A percentile compares a stretch with the other conserved stretches of the same genome.
Evolutionary conservation across 352 stramenopile species (phyloP).

Genomic region (Globisporangium acanthophoron): DNA sequence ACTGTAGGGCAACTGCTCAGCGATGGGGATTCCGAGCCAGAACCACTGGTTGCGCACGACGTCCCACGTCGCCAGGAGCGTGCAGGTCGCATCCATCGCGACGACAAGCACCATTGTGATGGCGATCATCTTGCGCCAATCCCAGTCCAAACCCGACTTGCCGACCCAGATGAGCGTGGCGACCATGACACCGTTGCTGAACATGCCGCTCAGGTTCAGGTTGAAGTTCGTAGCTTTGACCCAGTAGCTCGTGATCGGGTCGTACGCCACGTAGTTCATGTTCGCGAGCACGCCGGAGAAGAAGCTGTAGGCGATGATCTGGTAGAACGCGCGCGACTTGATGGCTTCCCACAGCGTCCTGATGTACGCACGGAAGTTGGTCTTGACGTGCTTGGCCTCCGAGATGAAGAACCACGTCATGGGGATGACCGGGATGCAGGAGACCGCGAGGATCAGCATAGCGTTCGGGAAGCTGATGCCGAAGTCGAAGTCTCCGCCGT

Average conservation of each 20-base stretch:
- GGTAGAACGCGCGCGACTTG: slow-evolving; percentile 17
- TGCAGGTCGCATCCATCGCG: too few species aligned
- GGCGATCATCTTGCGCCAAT: slow-evolving; percentile 17
- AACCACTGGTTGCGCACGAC: too few species aligned
- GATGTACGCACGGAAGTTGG: slow-evolving; percentile 17
- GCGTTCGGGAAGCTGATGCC: slow-evolving; percentile 31
- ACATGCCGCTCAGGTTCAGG: slow-evolving; percentile 8
- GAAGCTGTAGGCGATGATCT: slow-evolving; percentile 21
- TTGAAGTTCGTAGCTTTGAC: slow-evolving; percentile 17
- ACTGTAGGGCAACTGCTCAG: too few species aligned
- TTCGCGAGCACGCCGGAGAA: slow-evolving; percentile 15
- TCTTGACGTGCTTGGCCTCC: slow-evolving; percentile 1
- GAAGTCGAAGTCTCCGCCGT: slow-evolving; percentile 39
- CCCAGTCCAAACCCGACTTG: slow-evolving; percentile 18
- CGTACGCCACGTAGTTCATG: slow-evolving; percentile 12
- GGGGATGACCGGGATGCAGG: slow-evolving; percentile 29
- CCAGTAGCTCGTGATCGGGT: slow-evolving; percentile 20
- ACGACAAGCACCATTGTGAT: slow-evolving; percentile 4
- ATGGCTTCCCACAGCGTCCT: slow-evolving; percentile 13
- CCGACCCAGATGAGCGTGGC: slow-evolving; percentile 3
- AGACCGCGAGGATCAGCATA: slow-evolving; percentile 29
- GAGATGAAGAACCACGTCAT: slow-evolving; percentile 18
- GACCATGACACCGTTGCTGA: slow-evolving; percentile 4
- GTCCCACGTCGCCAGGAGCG: too few species aligned
- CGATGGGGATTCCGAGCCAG: too few species aligned